Evolutionary conservation across 2,329 filamentous ascomycete species (phyloP).

Genomic region (Helicocarpus griseus): DNA sequence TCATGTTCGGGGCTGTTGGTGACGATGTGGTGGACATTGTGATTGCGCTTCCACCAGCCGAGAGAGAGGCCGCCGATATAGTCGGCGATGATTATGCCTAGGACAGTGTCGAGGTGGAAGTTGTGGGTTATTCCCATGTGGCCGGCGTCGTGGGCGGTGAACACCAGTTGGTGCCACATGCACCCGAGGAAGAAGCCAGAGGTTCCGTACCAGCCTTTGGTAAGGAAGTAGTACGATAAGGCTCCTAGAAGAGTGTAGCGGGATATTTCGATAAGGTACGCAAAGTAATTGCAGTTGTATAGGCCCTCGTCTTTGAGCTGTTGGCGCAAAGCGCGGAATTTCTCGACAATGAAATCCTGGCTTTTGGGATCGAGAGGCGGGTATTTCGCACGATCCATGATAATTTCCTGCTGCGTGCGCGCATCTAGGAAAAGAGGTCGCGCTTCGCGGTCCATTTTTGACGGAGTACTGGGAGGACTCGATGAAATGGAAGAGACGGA

Average conservation of each 20-base stretch:
- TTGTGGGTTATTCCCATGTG: slow-evolving; percentile 96
- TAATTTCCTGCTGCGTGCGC: slow-evolving; percentile 63
- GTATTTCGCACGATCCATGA: slow-evolving; percentile 69
- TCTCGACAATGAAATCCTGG: slow-evolving; percentile 65
- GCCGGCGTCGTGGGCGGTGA: slow-evolving; percentile 86
- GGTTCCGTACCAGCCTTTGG: slow-evolving; percentile 54
- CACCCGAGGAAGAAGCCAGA: slow-evolving; percentile 68
- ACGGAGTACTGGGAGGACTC: slow-evolving; percentile 14
- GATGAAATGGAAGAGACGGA: slow-evolving; percentile 22
- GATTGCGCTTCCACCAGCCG: slow-evolving; percentile 95
- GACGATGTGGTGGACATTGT: slow-evolving; percentile 94
- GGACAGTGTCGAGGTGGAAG: slow-evolving; percentile 70
- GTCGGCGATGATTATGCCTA: slow-evolving; percentile 85
- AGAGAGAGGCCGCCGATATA: slow-evolving; percentile 81
- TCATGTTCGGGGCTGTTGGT: slow-evolving; percentile 94
- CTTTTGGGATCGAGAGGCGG: slow-evolving; percentile 63
- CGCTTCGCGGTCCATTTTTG: slow-evolving; percentile 19
- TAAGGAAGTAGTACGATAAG: slow-evolving; percentile 52
- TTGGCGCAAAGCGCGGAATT: slow-evolving; percentile 70
- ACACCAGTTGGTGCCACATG: slow-evolving; percentile 92
- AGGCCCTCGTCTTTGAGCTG: slow-evolving; percentile 64
- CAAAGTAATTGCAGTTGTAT: slow-evolving; percentile 73
- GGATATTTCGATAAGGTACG: slow-evolving; percentile 63
- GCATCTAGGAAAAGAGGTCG: slow-evolving; percentile 59
- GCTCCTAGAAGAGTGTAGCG: slow-evolving; percentile 63